Evolutionary conservation across 352 stramenopile genomes (phyloP), one percentile per base, ranked within the genome.

Genomic region (Globisporangium megalacanthum): DNA sequence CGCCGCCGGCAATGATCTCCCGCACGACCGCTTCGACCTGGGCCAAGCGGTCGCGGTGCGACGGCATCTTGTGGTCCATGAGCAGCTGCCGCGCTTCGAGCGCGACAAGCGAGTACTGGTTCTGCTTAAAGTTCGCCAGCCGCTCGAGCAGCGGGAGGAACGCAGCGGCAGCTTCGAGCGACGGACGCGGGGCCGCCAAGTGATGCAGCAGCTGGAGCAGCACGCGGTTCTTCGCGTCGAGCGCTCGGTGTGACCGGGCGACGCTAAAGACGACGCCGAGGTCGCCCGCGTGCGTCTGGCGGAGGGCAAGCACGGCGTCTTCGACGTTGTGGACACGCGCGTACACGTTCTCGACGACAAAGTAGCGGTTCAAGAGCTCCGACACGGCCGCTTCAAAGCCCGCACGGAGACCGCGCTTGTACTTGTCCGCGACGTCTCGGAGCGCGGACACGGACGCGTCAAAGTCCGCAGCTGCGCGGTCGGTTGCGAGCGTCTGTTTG

Each of bases 31-130:
- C 71, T 64, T 94, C 83, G 31, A 94, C 84, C 44, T 93, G 83
- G 22, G 69, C 74, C 35, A 97, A 63, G 8, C 94, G 87, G 60
- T 98, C 88, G 37, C 94, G 77, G 68, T 98, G 96, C 55, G 91
- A 98, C 37, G 96, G 95, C 77, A 98, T 97, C 69, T 97, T 98
- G 70, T 97, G 91, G 68, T 98, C 83, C 51, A 99, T 95, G 9
- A 99, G 75, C 41, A 99, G 77, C 66, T 98, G 97, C 59, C 96
- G 85, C 25, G 96, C 97, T 65, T 97, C 82, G 54, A 99, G 78
- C 10, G 97, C 92, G 42, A 99, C 77, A 13, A 94, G 68, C 49
- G 92, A 96, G 77, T 98, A 98, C 63, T 88, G 68, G 51, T 91
- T 92, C 61, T 94, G 81, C 66, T 90, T 88, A 61, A 97, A 86